phyloP scores from a whole-genome alignment of 345 rosid genomes.

The Eucalyptus victrix region DNA sequence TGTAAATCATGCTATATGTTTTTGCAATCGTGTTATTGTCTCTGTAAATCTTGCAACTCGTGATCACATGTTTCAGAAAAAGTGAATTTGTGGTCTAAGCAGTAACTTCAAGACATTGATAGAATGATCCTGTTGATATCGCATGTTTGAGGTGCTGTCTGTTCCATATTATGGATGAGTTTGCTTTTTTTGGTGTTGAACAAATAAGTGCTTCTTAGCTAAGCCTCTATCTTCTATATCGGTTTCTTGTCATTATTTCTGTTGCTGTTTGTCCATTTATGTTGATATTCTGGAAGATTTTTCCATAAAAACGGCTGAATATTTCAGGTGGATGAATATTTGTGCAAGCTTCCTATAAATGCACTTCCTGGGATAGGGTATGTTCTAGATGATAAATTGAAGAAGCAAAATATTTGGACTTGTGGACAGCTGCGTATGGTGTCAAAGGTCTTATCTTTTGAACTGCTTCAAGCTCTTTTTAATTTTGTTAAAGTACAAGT shows the following conservation, averaged over 20 bases:
- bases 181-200: not conserved
- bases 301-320: not conserved
- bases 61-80: not conserved
- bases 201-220: not conserved
- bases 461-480: not conserved
- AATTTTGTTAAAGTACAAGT: not conserved
- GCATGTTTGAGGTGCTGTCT: not conserved
- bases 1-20: not conserved
- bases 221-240: not conserved
- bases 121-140: not conserved
- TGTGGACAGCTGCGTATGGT: constrained; percentile 68
- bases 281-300: not conserved
- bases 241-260: not conserved
- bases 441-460: constrained; percentile 44
- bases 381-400: constrained; percentile 75
- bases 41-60: not conserved
- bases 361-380: constrained; percentile 88
- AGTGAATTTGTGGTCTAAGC: not conserved
- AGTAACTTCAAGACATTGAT: not conserved
- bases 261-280: not conserved
- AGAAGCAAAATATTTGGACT: constrained; percentile 42
- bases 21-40: not conserved
- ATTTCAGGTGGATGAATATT: constrained; percentile 60
- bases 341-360: constrained; percentile 57
- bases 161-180: not conserved